phyloP scores from a whole-genome alignment of 2,329 filamentous ascomycete species.

The Thielaviopsis populi region DNA sequence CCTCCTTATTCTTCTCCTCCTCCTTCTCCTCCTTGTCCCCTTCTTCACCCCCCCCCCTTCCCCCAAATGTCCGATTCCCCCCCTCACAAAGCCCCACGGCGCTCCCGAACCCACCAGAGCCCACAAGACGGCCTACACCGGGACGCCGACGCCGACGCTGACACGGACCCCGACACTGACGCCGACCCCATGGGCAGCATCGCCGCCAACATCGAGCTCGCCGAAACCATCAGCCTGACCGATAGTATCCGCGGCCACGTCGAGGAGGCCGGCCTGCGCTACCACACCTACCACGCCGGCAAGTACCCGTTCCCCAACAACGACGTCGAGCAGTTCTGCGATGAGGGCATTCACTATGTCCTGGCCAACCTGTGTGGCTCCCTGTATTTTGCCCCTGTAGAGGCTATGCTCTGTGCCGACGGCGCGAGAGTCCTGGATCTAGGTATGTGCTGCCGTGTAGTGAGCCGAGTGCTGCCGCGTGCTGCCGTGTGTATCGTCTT shows the following conservation, averaged over 20 bases:
- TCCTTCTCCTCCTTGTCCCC: neutral
- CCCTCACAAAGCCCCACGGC: conserved; percentile 7
- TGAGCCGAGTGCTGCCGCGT: no score
- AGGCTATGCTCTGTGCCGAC: conserved; percentile 23
- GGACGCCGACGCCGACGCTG: neutral
- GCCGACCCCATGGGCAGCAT: neutral
- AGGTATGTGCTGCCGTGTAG: conserved; percentile 24
- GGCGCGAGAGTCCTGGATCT: conserved; percentile 34
- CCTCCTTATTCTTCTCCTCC: neutral
- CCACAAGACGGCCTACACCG: neutral
- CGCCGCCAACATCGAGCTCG: neutral
- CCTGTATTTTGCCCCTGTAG: conserved; percentile 32
- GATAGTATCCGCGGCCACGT: conserved; percentile 31
- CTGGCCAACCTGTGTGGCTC: conserved; percentile 27
- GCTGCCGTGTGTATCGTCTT: no score
- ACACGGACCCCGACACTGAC: neutral
- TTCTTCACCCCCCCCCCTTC: neutral
- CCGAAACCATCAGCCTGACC: conserved; percentile 27
- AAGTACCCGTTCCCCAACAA: conserved; percentile 32
- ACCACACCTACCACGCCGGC: conserved; percentile 29
- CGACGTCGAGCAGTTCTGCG: conserved; percentile 29
- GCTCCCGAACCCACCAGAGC: conserved; percentile 7
- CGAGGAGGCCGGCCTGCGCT: conserved; percentile 29
- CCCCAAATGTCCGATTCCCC: conserved; percentile 9
- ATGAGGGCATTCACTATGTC: conserved; percentile 29